These are phyloP conservation scores for Diutina siamensis DNA, from an alignment of 1,139 yeast genomes.

Conservation along the genomic window DNA sequence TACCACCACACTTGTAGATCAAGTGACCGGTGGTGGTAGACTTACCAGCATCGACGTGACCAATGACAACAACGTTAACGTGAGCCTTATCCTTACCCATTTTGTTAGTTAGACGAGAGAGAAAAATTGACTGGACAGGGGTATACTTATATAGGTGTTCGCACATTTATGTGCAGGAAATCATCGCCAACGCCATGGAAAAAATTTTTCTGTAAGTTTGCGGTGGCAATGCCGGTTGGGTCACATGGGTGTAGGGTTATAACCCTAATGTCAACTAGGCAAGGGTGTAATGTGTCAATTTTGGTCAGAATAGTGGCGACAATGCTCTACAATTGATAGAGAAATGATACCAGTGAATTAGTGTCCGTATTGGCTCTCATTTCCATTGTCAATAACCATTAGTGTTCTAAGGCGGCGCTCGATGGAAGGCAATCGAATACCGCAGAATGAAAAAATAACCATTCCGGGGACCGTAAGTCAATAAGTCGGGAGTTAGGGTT, in stretches of 20 bases:
- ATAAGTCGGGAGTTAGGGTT: too few relatives aligned
- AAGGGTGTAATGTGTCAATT: too few relatives aligned
- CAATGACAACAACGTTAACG: constrained; percentile 99
- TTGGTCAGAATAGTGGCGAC: too few relatives aligned
- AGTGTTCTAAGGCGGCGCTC: too few relatives aligned
- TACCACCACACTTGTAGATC: constrained; percentile 90
- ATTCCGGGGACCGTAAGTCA: too few relatives aligned
- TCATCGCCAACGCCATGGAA: not conserved
- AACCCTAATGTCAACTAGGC: too few relatives aligned
- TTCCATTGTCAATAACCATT: too few relatives aligned
- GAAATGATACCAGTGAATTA: too few relatives aligned
- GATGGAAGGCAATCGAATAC: too few relatives aligned
- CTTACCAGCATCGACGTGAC: constrained; percentile 96
- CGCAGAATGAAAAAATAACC: too few relatives aligned
- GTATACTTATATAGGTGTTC: constrained; percentile 5
- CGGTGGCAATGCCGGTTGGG: not conserved
- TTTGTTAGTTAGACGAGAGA: constrained; percentile 8
- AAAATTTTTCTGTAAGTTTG: constrained; percentile 3
- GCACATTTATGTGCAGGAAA: constrained; percentile 1
- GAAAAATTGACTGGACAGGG: not conserved
- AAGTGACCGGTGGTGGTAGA: constrained; percentile 98
- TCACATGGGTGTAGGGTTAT: not conserved
- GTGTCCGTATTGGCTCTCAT: too few relatives aligned
- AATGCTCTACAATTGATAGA: too few relatives aligned
- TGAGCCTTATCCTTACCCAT: constrained; percentile 91